Conservation (phyloP, 176 grass and related monocot genomes). For the Ensete glaucum region DNA sequence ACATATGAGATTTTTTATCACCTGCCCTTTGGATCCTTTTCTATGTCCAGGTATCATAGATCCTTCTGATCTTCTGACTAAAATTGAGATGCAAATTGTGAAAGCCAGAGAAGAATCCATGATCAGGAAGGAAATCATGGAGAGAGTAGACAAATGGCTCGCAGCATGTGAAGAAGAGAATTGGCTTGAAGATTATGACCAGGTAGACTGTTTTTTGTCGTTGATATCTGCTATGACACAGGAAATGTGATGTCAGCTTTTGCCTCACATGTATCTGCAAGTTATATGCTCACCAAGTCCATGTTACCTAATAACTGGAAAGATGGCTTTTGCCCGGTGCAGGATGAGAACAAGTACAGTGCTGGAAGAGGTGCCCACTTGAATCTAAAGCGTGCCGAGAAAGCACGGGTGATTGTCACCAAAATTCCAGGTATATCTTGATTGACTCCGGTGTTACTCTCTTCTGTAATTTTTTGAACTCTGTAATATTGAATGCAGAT, state of each 20-base stretch:
- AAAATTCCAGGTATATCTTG: conserved; percentile 39
- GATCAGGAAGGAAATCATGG: conserved; percentile 59
- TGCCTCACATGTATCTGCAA: neutral
- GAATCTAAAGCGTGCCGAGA: conserved; percentile 59
- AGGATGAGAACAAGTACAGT: conserved; percentile 55
- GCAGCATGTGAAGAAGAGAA: conserved; percentile 53
- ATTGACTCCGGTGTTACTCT: neutral
- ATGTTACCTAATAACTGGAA: neutral
- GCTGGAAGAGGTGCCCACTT: conserved; percentile 43
- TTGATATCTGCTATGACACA: neutral
- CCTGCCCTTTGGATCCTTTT: neutral
- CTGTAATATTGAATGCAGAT: conserved; percentile 9
- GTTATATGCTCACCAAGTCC: neutral
- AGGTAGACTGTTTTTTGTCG: neutral
- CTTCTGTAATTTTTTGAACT: neutral
- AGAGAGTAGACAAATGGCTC: conserved; percentile 60
- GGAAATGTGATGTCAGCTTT: neutral
- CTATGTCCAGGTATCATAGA: conserved; percentile 32
- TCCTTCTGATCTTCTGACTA: conserved; percentile 44
- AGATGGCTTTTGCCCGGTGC: neutral
- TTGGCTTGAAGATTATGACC: conserved; percentile 26
- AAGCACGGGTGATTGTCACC: conserved; percentile 37
- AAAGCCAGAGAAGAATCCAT: conserved; percentile 35
- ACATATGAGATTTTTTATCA: neutral
- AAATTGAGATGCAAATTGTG: conserved; percentile 46